Conservation (phyloP, 129 eudicot genomes). For the Lactuca sativa region DNA sequence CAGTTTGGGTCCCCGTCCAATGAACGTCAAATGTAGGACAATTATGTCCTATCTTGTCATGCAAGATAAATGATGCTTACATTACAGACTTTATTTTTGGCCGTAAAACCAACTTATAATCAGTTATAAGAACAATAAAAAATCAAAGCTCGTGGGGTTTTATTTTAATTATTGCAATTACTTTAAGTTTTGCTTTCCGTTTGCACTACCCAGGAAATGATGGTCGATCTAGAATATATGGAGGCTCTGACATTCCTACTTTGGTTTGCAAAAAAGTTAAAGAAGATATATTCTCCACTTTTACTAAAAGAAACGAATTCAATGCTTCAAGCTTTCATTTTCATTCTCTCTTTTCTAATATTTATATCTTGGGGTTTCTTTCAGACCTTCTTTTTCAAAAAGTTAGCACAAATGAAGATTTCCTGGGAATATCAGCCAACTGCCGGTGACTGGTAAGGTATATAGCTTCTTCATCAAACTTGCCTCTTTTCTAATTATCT, state of each 20-base stretch:
- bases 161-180: neutral
- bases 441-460: neutral
- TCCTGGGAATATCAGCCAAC: slow-evolving; percentile 17
- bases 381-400: slow-evolving; percentile 3
- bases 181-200: slow-evolving; percentile 6
- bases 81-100: slow-evolving; percentile 1
- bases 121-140: neutral
- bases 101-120: neutral
- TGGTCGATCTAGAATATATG: slow-evolving; percentile 19
- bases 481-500: slow-evolving; percentile 22
- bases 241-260: slow-evolving; percentile 24
- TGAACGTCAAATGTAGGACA: neutral
- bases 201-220: slow-evolving; percentile 1
- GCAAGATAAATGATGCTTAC: neutral
- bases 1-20: neutral
- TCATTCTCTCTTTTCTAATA: slow-evolving; percentile 25
- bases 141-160: slow-evolving; percentile 3
- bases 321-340: slow-evolving; percentile 42
- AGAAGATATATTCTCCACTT: slow-evolving; percentile 48
- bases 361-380: slow-evolving; percentile 21
- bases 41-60: neutral
- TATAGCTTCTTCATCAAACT: slow-evolving; percentile 25
- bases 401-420: slow-evolving; percentile 2
- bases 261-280: slow-evolving; percentile 27
- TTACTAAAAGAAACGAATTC: slow-evolving; percentile 36